Evolutionary conservation across 768 basidiomycete genomes (phyloP), one percentile per base, ranked within the genome.

Genomic region (Hericium coralloides): DNA sequence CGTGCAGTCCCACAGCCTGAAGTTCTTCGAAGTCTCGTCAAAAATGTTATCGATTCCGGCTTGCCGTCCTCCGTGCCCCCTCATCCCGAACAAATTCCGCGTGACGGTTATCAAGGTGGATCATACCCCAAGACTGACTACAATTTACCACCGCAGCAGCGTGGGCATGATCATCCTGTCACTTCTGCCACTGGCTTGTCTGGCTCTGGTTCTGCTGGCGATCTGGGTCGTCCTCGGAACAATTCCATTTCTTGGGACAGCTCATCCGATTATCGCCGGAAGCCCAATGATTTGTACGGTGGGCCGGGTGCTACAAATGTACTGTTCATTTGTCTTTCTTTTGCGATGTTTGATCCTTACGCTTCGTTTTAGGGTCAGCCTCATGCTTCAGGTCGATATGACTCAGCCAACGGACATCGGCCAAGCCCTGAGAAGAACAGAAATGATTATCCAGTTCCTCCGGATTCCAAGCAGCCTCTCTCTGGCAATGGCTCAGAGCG

Each of bases 1-100:
- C 79, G 80, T 22, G 79, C 87, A 26, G 66, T 79, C 49, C 86
- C 89, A 23, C 78, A 82, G 58, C 89, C 87, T 26, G 75, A 74
- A 15, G 78, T 76, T 51, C 80, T 91, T 39, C 84, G 82, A 38
- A 76, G 73, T 50, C 70, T 87, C 56, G 90, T 87, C 70, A 70
- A 80, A 57, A 88, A 88, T 38, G 70, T 76, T n/a, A 69, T 70
- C 53, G 59, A 68, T 37, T 41, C 45, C 2, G 37, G 47, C 4
- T 50, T 45, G n/a, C 17, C 64, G 6, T 66, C 69, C 50, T 62
- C 62, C 57, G 74, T 67, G 25, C 67, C 64, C 26, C 68, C 71
- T 38, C 71, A 73, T 61, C 72, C 67, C 50, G 75, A 74, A 57
- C 75, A 71, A 61, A 56, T 63, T 38, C 66, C 61, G 10, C 25